These are phyloP conservation scores for Colletotrichum gigasporum DNA, from an alignment of 2,329 filamentous ascomycete genomes.

Conservation along the genomic window DNA sequence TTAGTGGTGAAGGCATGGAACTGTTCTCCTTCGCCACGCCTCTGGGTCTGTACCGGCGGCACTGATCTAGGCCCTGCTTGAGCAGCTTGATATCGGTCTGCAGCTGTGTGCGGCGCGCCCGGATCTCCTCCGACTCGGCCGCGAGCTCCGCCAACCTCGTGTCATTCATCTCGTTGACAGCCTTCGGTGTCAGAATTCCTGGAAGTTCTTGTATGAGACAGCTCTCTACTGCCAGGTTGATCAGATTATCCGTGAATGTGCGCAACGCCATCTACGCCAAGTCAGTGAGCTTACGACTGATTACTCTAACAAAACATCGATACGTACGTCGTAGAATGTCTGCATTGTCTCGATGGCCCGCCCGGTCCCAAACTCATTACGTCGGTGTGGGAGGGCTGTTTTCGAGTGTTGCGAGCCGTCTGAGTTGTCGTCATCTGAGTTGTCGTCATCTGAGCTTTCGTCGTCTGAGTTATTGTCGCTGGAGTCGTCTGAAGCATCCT, in stretches of 20 bases:
- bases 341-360: slow-evolving; percentile 55
- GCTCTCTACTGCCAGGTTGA: slow-evolving; percentile 58
- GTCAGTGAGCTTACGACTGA: neutral
- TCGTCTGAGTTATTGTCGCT: slow-evolving; percentile 29
- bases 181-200: slow-evolving; percentile 49
- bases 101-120: slow-evolving; percentile 22
- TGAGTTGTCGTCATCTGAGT: slow-evolving; percentile 31
- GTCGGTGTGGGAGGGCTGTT: neutral
- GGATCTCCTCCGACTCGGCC: slow-evolving; percentile 41
- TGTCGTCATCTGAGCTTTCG: no score
- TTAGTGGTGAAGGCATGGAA: neutral
- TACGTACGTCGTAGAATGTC: slow-evolving; percentile 52
- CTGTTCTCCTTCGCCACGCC: slow-evolving; percentile 7
- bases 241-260: slow-evolving; percentile 57
- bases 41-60: slow-evolving; percentile 31
- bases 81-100: slow-evolving; percentile 31
- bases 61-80: slow-evolving; percentile 32
- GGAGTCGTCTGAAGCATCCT: neutral
- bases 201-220: slow-evolving; percentile 54
- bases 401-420: neutral
- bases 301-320: no score
- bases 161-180: slow-evolving; percentile 46
- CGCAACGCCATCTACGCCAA: slow-evolving; percentile 48
- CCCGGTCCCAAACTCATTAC: slow-evolving; percentile 45
- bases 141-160: slow-evolving; percentile 40